Percentiles rank a stretch among this genome's conserved stretches.
Conservation (phyloP, 202 grass and related monocot genomes). For the Musa balbisiana region DNA sequence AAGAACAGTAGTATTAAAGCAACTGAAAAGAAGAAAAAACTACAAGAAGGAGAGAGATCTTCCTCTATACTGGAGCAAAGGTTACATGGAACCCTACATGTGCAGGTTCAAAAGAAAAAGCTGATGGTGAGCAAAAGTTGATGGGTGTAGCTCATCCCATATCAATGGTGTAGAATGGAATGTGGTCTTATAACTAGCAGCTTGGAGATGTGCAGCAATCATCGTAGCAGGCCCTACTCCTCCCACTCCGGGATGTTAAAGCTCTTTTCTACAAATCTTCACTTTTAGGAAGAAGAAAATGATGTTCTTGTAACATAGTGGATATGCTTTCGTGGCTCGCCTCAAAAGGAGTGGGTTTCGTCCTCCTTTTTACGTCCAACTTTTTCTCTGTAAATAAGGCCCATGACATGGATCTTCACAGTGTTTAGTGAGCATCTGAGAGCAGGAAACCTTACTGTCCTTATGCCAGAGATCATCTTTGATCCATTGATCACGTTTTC, state of each 20-base stretch:
- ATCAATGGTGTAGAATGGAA: no score
- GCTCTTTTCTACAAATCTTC: neutral
- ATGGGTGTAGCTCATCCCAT: no score
- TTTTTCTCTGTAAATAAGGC: no score
- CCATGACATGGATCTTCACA: neutral
- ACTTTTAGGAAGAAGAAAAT: neutral
- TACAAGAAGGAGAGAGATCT: no score
- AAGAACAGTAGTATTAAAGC: no score
- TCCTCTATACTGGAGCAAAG: no score
- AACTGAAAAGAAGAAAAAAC: no score
- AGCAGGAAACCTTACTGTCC: neutral
- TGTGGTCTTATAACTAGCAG: neutral
- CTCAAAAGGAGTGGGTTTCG: neutral
- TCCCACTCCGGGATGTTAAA: neutral
- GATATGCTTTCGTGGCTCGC: neutral
- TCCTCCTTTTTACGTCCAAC: neutral
- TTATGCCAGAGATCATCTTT: conserved; percentile 12
- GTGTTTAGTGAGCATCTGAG: neutral
- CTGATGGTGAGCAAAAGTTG: no score
- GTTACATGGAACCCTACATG: no score
- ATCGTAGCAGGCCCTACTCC: neutral
- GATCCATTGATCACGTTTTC: conserved; percentile 4
- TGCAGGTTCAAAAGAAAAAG: no score
- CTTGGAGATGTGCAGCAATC: neutral
- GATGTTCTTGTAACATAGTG: neutral